Evolutionary conservation across 169 alveolate genomes (phyloP).

Genomic region (Babesia sp.): DNA sequence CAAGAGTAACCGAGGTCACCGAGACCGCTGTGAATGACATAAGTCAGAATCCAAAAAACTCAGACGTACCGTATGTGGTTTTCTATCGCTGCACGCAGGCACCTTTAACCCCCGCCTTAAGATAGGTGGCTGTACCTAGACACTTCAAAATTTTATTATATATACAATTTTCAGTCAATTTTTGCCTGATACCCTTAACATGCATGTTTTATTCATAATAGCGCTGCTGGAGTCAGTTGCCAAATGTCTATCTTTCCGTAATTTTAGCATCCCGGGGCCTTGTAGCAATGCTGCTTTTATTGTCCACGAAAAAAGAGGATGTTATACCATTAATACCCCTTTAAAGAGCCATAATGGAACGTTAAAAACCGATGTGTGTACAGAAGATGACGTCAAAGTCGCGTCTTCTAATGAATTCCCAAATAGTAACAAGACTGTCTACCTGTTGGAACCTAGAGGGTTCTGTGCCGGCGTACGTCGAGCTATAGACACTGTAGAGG

Average conservation of each 20-base stretch:
- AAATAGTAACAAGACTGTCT: slow-evolving; percentile 38
- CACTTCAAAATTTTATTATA: too few species aligned
- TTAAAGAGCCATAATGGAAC: neutral
- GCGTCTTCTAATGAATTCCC: neutral
- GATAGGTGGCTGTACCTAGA: too few species aligned
- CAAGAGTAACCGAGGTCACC: slow-evolving; percentile 51
- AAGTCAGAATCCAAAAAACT: slow-evolving; percentile 60
- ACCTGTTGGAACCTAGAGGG: slow-evolving; percentile 79
- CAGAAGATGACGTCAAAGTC: neutral
- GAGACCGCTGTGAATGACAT: slow-evolving; percentile 57
- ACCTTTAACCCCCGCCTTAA: slow-evolving; percentile 60
- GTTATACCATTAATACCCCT: neutral
- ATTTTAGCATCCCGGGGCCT: slow-evolving; percentile 1
- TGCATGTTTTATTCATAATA: neutral
- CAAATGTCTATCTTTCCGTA: neutral
- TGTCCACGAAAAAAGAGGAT: neutral
- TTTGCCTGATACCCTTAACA: slow-evolving; percentile 2
- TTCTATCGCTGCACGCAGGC: slow-evolving; percentile 79
- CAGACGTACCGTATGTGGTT: slow-evolving; percentile 77
- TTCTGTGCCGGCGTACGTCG: slow-evolving; percentile 85
- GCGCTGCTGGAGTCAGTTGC: neutral
- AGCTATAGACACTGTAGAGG: slow-evolving; percentile 83
- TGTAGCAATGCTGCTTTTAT: neutral
- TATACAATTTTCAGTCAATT: neutral
- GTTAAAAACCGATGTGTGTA: slow-evolving; percentile 4